Conservation (phyloP, 225 moss, liverwort and hornwort genomes). For the Straminergon stramineum region DNA sequence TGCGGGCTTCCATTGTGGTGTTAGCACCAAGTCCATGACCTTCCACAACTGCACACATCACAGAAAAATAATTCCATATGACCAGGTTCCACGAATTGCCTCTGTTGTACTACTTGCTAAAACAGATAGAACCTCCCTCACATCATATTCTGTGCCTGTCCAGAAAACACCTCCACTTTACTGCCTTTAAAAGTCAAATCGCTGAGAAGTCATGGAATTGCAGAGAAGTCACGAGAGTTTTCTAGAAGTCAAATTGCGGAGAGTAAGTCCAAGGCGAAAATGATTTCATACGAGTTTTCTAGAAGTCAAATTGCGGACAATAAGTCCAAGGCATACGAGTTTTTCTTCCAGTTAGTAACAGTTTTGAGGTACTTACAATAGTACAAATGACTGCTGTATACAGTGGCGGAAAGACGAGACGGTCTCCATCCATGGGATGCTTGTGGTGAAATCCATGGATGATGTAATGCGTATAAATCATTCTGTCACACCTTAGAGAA, state of each 20-base stretch:
- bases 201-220: too few relatives aligned
- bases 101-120: background rate
- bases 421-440: constrained; percentile 77
- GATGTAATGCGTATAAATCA: constrained; percentile 55
- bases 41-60: constrained; percentile 40
- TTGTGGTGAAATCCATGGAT: constrained; percentile 96
- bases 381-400: constrained; percentile 4
- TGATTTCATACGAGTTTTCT: background rate
- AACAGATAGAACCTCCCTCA: background rate
- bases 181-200: too few relatives aligned
- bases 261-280: background rate
- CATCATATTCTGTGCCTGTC: background rate
- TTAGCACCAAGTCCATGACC: constrained; percentile 7
- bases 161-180: background rate
- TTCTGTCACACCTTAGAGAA: constrained; percentile 19
- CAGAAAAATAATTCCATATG: background rate
- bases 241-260: background rate
- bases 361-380: background rate
- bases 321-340: background rate
- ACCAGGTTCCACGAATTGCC: background rate
- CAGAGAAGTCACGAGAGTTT: too few relatives aligned
- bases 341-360: background rate
- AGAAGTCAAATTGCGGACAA: background rate
- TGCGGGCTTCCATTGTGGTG: constrained; percentile 22
- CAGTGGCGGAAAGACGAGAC: constrained; percentile 76